Base-by-base conservation (phyloP, 768 basidiomycete genomes). In the Boletus tomentosulus region DNA sequence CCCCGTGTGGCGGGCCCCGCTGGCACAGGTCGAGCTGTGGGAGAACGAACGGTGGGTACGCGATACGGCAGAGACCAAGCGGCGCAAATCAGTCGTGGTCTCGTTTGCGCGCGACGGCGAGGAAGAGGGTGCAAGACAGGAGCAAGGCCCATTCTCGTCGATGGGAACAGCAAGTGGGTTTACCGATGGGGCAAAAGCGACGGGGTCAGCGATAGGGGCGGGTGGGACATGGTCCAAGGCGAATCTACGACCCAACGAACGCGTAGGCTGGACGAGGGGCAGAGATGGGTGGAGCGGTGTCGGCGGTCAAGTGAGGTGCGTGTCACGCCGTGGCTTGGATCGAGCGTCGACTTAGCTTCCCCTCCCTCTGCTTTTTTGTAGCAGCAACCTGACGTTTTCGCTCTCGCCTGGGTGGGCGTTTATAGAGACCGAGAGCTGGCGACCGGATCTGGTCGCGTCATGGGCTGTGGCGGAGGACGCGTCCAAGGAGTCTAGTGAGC, bases 331-430 rank as follows among this genome's bases (percentile, higher is more conserved):
- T 31, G 5, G 22, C 6, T 19, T 24, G 6, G 22, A 24, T 13
- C 4, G 41, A 11, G 24, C 4, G 6, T 22, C 12, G 24, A 42
- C 24, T 42, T 24, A 42, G 12, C 8, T 11, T 19, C 3, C 3
- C 24, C 9, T 4, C 13, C 6, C 0, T 46, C 2, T 16, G 34
- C 22, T 5, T 35, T 27, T 9, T 27, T 46, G 45, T n/a, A 88
- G 84, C 75, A 92, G 89, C 69, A 87, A 87, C 74, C 76, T 91
- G 51, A 89, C 86, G 2, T 90, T 92, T 60, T 81, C 83, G 8
- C 81, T 92, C n/a, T 78, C 82, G 3, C 76, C 81, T 4, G 85
- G 84, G 0, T 92, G 89, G 88, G 65, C 74, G 1, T 92, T 90
- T 54, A 81, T 91, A 7, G 79, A 83, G 56, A 84, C 84, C 0